phyloP scores from a whole-genome alignment of 179 eudicot genomes.

The Silene noctiflora region DNA sequence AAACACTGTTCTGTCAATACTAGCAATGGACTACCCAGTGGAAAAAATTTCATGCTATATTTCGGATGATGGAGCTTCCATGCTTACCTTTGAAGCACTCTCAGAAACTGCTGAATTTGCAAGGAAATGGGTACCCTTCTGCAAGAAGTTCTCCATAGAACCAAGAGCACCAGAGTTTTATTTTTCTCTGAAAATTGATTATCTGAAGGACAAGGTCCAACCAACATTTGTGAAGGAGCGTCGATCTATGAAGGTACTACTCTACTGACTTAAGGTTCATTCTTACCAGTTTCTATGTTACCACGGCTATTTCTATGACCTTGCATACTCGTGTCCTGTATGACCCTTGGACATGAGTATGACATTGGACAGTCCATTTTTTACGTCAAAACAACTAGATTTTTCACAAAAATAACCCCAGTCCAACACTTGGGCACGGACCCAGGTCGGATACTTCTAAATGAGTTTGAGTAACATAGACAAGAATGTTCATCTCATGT shows the following conservation, averaged over 20 bases:
- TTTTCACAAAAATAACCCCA: not conserved
- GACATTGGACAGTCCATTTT: not conserved
- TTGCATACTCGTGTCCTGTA: not conserved
- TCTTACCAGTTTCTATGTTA: not conserved
- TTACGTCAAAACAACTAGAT: not conserved
- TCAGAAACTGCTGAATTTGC: constrained; percentile 96
- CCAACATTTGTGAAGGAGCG: constrained; percentile 95
- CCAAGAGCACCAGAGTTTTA: constrained; percentile 93
- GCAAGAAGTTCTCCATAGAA: constrained; percentile 80
- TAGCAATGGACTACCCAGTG: constrained; percentile 92
- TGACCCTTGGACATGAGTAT: not conserved
- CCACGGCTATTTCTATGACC: not conserved
- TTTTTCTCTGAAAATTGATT: constrained; percentile 74
- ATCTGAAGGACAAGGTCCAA: constrained; percentile 89
- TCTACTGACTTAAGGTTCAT: constrained; percentile 11
- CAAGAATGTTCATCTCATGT: not conserved
- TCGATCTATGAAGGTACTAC: constrained; percentile 79
- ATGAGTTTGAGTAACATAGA: not conserved
- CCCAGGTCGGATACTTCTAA: not conserved
- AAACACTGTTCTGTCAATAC: constrained; percentile 76
- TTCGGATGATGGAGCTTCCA: constrained; percentile 94
- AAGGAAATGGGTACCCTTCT: constrained; percentile 94
- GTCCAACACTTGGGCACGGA: not conserved
- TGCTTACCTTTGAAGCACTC: constrained; percentile 85
- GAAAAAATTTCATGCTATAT: constrained; percentile 89